Evolutionary conservation across 1,284 basidiomycete genomes (phyloP), one percentile per base, ranked within the genome.

Genomic region (Moniliophthora roreri): DNA sequence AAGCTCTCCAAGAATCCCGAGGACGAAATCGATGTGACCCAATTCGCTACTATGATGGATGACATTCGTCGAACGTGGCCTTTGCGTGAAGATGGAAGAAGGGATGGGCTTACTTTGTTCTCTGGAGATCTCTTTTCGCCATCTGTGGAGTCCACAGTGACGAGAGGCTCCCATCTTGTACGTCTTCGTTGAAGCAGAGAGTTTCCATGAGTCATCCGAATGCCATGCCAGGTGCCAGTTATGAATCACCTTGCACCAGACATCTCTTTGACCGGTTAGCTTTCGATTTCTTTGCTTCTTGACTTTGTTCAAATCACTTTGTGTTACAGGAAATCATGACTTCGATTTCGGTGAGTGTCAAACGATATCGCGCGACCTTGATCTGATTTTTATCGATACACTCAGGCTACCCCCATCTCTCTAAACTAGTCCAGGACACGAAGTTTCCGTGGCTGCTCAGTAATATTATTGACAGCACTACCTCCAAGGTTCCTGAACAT

Each of bases 121-220:
- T 94, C 91, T 24, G 94, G 94, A 4, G 94, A 96, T 66, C 74
- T 91, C 3, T 94, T 94, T 66, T 86, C 87, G 16, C 93, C 93
- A 0, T 91, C 89, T 2, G 81, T 93, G 0, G 93, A 95, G 70
- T 91, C 87, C 61, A 86, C 87, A 7, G 86, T 97, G 20, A 95
- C 93, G 3, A 76, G 94, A 66, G 94, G 94, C 39, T 93, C 88
- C 55, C 93, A 96, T 79, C 91, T 96, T 91, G 91, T 93, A 60
- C 52, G 66, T 46, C n/a, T n/a, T n/a, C n/a, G n/a, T n/a, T n/a
- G n/a, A n/a, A n/a, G n/a, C n/a, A n/a, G n/a, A n/a, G n/a, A n/a
- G n/a, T n/a, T n/a, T n/a, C n/a, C n/a, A n/a, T n/a, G n/a, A n/a
- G n/a, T n/a, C n/a, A n/a, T n/a, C n/a, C n/a, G n/a, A n/a, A n/a